Evolutionary conservation across 257 asterid species (phyloP), one percentile per base, ranked within the genome.

Genomic region (Haberlea rhodopensis): DNA sequence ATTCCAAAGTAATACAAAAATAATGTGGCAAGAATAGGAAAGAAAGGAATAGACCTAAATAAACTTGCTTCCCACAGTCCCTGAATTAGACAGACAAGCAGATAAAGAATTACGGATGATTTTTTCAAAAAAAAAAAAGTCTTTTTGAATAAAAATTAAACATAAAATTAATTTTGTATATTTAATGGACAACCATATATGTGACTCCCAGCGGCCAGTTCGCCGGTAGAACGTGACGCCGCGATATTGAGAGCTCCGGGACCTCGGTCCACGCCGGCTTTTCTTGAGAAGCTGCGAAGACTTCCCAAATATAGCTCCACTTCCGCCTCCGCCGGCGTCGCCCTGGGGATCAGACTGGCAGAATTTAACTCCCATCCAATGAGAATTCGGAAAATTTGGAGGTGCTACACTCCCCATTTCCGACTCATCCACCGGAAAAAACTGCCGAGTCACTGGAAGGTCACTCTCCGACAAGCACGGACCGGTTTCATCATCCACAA

Each of bases 31-130:
- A 27, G 15, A 56, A 6, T 9, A 9, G 25, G 40, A 18, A 37
- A 46, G 21, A 43, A 57, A 3, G 43, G 28, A 74, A 67, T 78
- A 20, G 43, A 92, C 99, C 99, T 58, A 94, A 81, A 66, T 94
- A 94, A 32, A 94, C 99, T 79, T 94, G 99, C 71, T 94, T 94
- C 20, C 99, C 99, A 62, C 97, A 90, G 59, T 94, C 99, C 99
- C 99, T 94, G 91, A 57, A 71, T 59, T 52, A 71, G 19, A 55
- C 52, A 15, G 29, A 37, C 25, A 27, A 66, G 37, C 13, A 51
- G 4, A 28, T n/a, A 23, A 11, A 5, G 34, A 63, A 62, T 18
- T 23, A 26, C 43, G 21, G 1, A 53, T 67, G 26, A 1, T 15
- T 3, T 37, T 3, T 43, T n/a, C n/a, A 15, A 60, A 45, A 21